phyloP scores from a whole-genome alignment of 768 basidiomycete species.

The Lentinula sp. region DNA sequence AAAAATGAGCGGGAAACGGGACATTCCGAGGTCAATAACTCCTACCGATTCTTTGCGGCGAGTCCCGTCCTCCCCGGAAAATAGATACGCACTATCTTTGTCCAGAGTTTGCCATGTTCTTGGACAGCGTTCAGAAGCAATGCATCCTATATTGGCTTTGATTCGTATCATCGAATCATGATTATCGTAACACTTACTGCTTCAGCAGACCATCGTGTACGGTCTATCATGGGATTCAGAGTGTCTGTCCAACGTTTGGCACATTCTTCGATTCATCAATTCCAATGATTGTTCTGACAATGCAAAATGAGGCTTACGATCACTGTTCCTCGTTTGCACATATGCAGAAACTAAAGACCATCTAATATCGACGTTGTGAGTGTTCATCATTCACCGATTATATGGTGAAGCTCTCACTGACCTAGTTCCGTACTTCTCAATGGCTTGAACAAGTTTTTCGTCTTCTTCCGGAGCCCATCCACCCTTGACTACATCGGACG shows the following conservation, averaged over 20 bases:
- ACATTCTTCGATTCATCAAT: constrained; percentile 35
- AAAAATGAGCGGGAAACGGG: background rate
- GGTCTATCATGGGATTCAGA: constrained; percentile 53
- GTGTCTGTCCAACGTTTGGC: constrained; percentile 62
- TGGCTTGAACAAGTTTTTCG: constrained; percentile 48
- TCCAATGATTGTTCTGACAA: background rate
- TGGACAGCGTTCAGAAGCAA: constrained; percentile 48
- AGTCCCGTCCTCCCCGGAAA: constrained; percentile 56
- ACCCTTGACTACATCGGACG: constrained; percentile 54
- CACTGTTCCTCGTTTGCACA: constrained; percentile 52
- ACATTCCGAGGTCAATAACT: background rate
- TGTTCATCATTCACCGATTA: background rate
- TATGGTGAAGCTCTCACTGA: constrained; percentile 14
- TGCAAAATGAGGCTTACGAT: constrained; percentile 34
- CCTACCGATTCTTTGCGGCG: constrained; percentile 53
- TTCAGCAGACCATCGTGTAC: constrained; percentile 53
- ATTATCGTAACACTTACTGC: constrained; percentile 27
- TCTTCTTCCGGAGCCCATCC: constrained; percentile 61
- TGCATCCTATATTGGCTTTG: constrained; percentile 33
- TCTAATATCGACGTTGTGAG: constrained; percentile 19
- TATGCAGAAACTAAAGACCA: constrained; percentile 56
- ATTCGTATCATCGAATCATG: background rate
- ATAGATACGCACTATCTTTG: constrained; percentile 55
- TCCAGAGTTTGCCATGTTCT: constrained; percentile 55
- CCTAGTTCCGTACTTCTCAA: constrained; percentile 53